Evolutionary conservation across 1,139 yeast species (phyloP).

Genomic region (Maudiozyma humilis): DNA sequence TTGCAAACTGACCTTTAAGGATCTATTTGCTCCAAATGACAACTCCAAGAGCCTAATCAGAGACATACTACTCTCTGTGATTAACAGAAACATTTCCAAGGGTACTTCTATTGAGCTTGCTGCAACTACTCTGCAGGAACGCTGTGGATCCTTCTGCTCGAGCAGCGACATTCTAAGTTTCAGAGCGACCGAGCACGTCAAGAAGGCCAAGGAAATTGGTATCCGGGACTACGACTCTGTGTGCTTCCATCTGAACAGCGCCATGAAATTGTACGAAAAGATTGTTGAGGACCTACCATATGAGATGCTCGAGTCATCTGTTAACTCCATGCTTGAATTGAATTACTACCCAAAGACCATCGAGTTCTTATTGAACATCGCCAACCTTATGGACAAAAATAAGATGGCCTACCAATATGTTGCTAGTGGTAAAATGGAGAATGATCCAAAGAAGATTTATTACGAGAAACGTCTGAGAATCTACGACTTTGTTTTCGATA

Average conservation of each 20-base stretch:
- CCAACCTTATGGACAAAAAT: conserved; percentile 57
- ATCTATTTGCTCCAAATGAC: conserved; percentile 62
- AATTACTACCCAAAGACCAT: conserved; percentile 82
- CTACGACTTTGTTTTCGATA: conserved; percentile 66
- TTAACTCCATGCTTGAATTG: conserved; percentile 66
- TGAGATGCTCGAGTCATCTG: conserved; percentile 76
- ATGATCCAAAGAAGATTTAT: conserved; percentile 40
- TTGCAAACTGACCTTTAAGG: conserved; percentile 59
- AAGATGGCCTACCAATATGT: conserved; percentile 49
- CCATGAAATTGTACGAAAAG: conserved; percentile 68
- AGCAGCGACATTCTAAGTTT: conserved; percentile 88
- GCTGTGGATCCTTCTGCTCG: conserved; percentile 93
- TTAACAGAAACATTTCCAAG: conserved; percentile 76
- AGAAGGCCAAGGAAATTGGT: conserved; percentile 75
- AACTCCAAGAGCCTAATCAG: conserved; percentile 63
- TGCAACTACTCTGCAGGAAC: conserved; percentile 79
- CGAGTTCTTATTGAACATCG: conserved; percentile 69
- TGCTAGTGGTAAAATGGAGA: conserved; percentile 41
- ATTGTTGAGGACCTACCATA: conserved; percentile 71
- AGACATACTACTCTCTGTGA: conserved; percentile 80
- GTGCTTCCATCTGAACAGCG: conserved; percentile 60
- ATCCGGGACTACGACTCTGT: conserved; percentile 62
- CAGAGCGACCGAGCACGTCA: conserved; percentile 86
- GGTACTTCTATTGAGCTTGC: conserved; percentile 93
- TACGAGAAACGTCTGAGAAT: conserved; percentile 48